Evolutionary conservation across 805 yeast species (phyloP).

Genomic region (Tetrapisispora iriomotensis): DNA sequence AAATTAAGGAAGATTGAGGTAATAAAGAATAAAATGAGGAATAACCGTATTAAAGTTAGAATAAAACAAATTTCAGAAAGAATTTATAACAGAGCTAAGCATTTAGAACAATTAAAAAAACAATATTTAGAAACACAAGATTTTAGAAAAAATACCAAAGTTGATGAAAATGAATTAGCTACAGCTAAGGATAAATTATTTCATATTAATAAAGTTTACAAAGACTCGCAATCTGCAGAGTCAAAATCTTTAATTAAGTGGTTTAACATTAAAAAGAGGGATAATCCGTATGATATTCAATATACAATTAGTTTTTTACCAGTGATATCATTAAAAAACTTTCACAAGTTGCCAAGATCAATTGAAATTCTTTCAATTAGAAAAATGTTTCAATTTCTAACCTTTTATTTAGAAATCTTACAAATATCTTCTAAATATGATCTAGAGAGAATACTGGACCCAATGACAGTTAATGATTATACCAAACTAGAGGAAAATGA

Average conservation of each 20-base stretch:
- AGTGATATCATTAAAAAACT: constrained; percentile 17
- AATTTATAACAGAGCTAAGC: constrained; percentile 7
- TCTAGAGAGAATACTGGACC: constrained; percentile 1
- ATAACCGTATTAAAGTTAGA: constrained; percentile 9
- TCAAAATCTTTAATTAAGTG: constrained; percentile 12
- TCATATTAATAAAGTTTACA: constrained; percentile 12
- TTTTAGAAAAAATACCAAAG: background rate
- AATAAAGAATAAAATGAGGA: constrained; percentile 11
- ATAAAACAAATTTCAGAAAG: constrained; percentile 2
- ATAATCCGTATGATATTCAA: constrained; percentile 16
- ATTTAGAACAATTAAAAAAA: background rate
- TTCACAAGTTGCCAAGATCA: constrained; percentile 12
- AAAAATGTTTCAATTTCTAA: constrained; percentile 17
- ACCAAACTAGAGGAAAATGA: constrained; percentile 1
- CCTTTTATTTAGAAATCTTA: constrained; percentile 9
- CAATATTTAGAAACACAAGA: background rate
- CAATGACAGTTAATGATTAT: constrained; percentile 2
- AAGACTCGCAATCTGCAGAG: constrained; percentile 7
- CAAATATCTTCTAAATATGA: constrained; percentile 10
- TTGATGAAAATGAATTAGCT: background rate
- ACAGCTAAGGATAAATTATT: constrained; percentile 6
- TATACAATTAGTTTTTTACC: constrained; percentile 21
- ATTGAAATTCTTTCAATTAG: constrained; percentile 15
- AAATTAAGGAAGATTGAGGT: constrained; percentile 10
- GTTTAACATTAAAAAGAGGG: constrained; percentile 15